These are phyloP conservation scores for Echites panduratus DNA, from an alignment of 257 asterid species.

Conservation along the genomic window DNA sequence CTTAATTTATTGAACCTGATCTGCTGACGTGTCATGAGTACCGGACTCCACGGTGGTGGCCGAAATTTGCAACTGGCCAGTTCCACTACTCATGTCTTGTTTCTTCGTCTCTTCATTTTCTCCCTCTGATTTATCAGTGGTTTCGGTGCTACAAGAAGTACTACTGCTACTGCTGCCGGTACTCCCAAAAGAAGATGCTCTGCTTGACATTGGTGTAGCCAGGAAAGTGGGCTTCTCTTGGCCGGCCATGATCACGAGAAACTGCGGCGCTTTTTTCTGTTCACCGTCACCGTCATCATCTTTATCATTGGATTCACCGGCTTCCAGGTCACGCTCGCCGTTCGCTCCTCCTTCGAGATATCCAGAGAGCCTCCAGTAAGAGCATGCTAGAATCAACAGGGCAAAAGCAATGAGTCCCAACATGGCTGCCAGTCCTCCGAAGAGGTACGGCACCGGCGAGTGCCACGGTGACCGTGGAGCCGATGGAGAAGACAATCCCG, in stretches of 20 bases:
- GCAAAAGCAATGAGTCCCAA: slow-evolving; percentile 85
- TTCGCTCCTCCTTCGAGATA: slow-evolving; percentile 32
- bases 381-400: slow-evolving; percentile 72
- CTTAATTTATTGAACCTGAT: slow-evolving; percentile 3
- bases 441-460: slow-evolving; percentile 88
- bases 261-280: slow-evolving; percentile 32
- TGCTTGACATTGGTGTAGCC: slow-evolving; percentile 71
- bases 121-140: slow-evolving; percentile 25
- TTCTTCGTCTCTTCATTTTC: slow-evolving; percentile 23
- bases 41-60: not conserved
- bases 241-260: slow-evolving; percentile 86
- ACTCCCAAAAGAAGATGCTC: slow-evolving; percentile 69
- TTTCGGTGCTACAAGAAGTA: slow-evolving; percentile 12
- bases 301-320: slow-evolving; percentile 31
- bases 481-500: slow-evolving; percentile 19
- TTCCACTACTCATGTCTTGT: not conserved
- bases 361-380: slow-evolving; percentile 71
- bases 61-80: slow-evolving; percentile 17
- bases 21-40: not conserved
- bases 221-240: slow-evolving; percentile 72
- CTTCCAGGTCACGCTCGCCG: slow-evolving; percentile 47
- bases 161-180: slow-evolving; percentile 27
- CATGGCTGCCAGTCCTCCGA: slow-evolving; percentile 92
- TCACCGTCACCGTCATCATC: slow-evolving; percentile 7
- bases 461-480: slow-evolving; percentile 68